Base-by-base conservation (phyloP, 2,329 filamentous ascomycete genomes). In the Fusarium graminum region DNA sequence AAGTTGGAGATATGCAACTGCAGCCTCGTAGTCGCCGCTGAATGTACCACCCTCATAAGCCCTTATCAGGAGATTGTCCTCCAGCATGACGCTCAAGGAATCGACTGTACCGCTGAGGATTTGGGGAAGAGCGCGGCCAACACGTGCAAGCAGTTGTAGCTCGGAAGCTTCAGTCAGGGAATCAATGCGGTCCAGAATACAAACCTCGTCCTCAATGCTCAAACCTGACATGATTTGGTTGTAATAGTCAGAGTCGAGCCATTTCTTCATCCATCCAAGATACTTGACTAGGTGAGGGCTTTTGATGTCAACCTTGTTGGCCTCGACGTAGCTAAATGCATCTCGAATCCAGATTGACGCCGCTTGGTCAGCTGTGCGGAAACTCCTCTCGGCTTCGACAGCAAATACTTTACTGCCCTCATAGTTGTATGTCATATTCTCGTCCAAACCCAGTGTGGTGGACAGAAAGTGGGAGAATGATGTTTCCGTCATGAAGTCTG, bases 231-330 rank as follows among this genome's bases (percentile, higher is more conserved):
- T 52, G 17, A 56, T 56, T 4, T 42, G 7, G 17, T 28, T 28
- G 38, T 52, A 42, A 28, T 56, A 52, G 5, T 56, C 25, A 30
- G 52, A 56, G 7, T 19, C 16, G 5, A 52, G 11, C 52, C 52
- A 56, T 25, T 52, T 56, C 26, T 52, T 52, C 46, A 56, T 56
- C 52, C 52, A 56, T 42, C 17, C 29, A 26, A 56, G 39, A 41
- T 56, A 56, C 29, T 56, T 56, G 46, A 42, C 22, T 4, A 56
- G 38, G 25, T 56, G 52, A 36, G 52, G 38, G 14, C 52, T 56
- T 4, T 17, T 52, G 9, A 56, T 56, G 2, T 56, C 46, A 6
- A 52, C 13, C 4, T 36, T 34, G n/a, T 52, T 56, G 10, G 52
- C 46, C 12, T 56, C 52, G 5, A 56, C 14, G 6, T 56, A 41